These are phyloP conservation scores for Pinus taeda DNA, from an alignment of 75 land plant species.

Conservation along the genomic window DNA sequence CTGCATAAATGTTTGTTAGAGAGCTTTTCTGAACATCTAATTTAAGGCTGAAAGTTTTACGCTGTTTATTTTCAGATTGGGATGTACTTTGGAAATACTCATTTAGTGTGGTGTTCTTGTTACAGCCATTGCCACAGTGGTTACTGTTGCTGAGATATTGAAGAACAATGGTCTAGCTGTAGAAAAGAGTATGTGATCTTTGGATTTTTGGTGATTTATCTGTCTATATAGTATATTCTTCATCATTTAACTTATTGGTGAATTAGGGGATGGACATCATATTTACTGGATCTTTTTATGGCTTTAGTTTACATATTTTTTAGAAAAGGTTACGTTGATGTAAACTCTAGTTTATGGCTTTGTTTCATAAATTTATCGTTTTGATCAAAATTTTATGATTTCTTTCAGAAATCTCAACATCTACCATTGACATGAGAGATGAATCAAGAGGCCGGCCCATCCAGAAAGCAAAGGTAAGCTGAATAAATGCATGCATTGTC, in stretches of 20 bases:
- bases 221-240: neutral
- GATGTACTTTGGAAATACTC: neutral
- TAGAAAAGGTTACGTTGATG: neutral
- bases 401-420: conserved; percentile 62
- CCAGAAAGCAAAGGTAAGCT: conserved; percentile 73
- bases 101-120: neutral
- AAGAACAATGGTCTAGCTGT: conserved; percentile 58
- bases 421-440: conserved; percentile 81
- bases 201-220: neutral
- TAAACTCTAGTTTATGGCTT: too few species aligned
- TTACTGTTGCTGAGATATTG: conserved; percentile 49
- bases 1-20: too few species aligned
- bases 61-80: too few species aligned
- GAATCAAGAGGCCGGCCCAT: conserved; percentile 65
- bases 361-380: neutral
- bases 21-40: too few species aligned
- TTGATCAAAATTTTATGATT: neutral
- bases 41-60: too few species aligned
- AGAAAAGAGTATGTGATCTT: conserved; percentile 32
- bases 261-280: neutral
- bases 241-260: neutral
- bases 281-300: neutral
- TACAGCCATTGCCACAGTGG: conserved; percentile 56
- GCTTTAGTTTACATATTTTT: too few species aligned
- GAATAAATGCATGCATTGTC: neutral